phyloP scores from a whole-genome alignment of 108 stramenopile species.

The Craspedostauros australis region DNA sequence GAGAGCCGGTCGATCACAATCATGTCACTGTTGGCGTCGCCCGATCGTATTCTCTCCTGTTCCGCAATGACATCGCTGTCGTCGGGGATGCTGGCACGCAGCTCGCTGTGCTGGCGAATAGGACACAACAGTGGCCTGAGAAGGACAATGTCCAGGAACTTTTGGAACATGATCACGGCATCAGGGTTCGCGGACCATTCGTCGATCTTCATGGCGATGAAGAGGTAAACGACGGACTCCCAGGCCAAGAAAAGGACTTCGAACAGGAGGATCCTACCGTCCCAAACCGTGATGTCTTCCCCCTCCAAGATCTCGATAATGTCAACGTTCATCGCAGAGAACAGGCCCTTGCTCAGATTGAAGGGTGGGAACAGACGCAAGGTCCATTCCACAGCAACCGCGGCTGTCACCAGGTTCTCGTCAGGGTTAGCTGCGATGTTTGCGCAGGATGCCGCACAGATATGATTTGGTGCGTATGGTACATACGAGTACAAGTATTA shows the following conservation, averaged over 20 bases:
- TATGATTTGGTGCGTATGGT: no score
- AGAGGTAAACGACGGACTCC: conserved; percentile 60
- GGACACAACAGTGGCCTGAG: conserved; percentile 24
- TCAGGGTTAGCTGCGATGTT: conserved; percentile 37
- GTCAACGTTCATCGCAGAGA: no score
- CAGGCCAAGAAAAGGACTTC: conserved; percentile 63
- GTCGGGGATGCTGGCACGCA: conserved; percentile 18
- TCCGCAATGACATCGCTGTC: conserved; percentile 87
- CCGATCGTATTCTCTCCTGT: conserved; percentile 64
- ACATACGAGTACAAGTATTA: no score
- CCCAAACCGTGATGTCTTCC: conserved; percentile 44
- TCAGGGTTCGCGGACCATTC: conserved; percentile 61
- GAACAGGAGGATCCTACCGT: conserved; percentile 35
- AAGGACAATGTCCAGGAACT: conserved; percentile 24
- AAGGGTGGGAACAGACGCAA: conserved; percentile 54
- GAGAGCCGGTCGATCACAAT: conserved; percentile 75
- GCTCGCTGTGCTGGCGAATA: neutral
- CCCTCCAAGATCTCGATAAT: conserved; percentile 31
- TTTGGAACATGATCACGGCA: conserved; percentile 30
- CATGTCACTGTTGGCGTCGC: conserved; percentile 64
- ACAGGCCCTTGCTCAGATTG: conserved; percentile 36
- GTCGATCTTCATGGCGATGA: conserved; percentile 79
- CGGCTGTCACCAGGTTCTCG: conserved; percentile 34
- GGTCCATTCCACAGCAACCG: conserved; percentile 50
- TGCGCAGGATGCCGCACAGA: no score